phyloP scores from a whole-genome alignment of 1,284 basidiomycete genomes.

The Neotropicomus parvogracilis region DNA sequence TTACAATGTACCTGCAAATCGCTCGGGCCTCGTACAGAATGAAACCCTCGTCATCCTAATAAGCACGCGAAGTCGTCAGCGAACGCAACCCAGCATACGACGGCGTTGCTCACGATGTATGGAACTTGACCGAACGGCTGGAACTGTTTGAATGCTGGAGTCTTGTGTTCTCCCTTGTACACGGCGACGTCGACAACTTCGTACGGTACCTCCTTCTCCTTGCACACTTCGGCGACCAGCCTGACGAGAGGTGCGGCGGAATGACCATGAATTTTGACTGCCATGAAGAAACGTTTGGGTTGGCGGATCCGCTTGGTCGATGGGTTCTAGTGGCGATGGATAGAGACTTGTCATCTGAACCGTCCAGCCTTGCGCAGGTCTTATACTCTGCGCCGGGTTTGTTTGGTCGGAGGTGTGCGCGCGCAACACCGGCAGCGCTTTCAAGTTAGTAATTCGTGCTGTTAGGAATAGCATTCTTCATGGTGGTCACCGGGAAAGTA shows the following conservation, averaged over 20 bases:
- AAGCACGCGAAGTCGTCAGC: neutral
- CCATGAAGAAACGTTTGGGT: slow-evolving; percentile 14
- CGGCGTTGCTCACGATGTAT: slow-evolving; percentile 35
- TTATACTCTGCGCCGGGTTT: slow-evolving; percentile 6
- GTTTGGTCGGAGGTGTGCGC: slow-evolving; percentile 4
- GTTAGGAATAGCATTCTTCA: too few relatives aligned
- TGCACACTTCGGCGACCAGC: slow-evolving; percentile 24
- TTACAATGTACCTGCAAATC: slow-evolving; percentile 45
- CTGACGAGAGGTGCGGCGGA: slow-evolving; percentile 23
- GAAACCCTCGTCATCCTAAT: slow-evolving; percentile 42
- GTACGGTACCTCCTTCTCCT: slow-evolving; percentile 38
- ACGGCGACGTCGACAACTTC: slow-evolving; percentile 39
- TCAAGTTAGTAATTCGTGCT: too few relatives aligned
- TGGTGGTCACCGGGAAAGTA: too few relatives aligned
- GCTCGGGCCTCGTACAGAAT: slow-evolving; percentile 48
- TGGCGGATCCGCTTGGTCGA: too few relatives aligned
- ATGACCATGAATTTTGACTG: slow-evolving; percentile 24
- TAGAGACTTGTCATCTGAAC: too few relatives aligned
- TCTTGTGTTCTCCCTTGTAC: slow-evolving; percentile 38
- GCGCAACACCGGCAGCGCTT: too few relatives aligned
- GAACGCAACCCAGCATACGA: neutral
- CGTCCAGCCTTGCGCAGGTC: neutral
- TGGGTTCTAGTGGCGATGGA: too few relatives aligned
- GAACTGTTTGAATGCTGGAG: slow-evolving; percentile 34
- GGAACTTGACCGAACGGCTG: slow-evolving; percentile 54